A percentile compares a stretch with the other conserved stretches of the same genome.
Conservation (phyloP, 2,329 filamentous ascomycete genomes). For the Bipolaris cookei region DNA sequence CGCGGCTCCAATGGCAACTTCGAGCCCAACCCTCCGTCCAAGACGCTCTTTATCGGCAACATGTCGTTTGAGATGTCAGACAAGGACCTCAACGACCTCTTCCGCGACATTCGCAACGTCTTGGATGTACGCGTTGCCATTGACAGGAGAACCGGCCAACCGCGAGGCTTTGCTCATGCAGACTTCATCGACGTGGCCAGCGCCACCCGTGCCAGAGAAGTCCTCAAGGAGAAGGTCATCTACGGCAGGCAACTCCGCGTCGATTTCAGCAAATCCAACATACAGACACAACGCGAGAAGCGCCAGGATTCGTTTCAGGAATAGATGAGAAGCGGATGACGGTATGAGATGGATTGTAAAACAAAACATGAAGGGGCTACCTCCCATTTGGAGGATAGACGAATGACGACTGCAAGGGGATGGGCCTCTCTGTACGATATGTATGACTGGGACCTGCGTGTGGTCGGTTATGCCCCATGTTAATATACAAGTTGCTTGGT, state of each 20-base stretch:
- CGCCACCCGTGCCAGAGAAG: constrained; percentile 65
- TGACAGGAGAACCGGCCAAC: constrained; percentile 79
- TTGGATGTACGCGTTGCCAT: constrained; percentile 81
- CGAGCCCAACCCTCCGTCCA: constrained; percentile 58
- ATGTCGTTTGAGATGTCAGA: constrained; percentile 87
- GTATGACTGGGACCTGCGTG: constrained; percentile 19
- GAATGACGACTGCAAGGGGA: constrained; percentile 2
- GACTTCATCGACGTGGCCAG: constrained; percentile 75
- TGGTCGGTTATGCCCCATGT: constrained; percentile 33
- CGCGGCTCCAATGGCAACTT: constrained; percentile 3
- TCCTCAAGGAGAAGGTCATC: constrained; percentile 64
- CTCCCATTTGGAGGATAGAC: background rate
- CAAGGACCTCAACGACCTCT: constrained; percentile 78
- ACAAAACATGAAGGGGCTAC: background rate
- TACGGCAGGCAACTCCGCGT: constrained; percentile 70
- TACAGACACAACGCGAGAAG: constrained; percentile 17
- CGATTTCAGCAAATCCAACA: constrained; percentile 62
- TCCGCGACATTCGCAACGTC: constrained; percentile 72
- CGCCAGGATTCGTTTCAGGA: constrained; percentile 26
- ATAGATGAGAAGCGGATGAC: constrained; percentile 3
- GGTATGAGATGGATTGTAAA: background rate
- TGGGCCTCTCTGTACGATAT: constrained; percentile 13
- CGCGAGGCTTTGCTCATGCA: constrained; percentile 82
- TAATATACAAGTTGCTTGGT: constrained; percentile 35
- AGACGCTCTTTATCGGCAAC: constrained; percentile 82